A percentile compares a stretch with the other conserved stretches of the same genome.
These are phyloP conservation scores for Aspergillus eucalypticola DNA, from an alignment of 2,329 filamentous ascomycete genomes.

Conservation along the genomic window DNA sequence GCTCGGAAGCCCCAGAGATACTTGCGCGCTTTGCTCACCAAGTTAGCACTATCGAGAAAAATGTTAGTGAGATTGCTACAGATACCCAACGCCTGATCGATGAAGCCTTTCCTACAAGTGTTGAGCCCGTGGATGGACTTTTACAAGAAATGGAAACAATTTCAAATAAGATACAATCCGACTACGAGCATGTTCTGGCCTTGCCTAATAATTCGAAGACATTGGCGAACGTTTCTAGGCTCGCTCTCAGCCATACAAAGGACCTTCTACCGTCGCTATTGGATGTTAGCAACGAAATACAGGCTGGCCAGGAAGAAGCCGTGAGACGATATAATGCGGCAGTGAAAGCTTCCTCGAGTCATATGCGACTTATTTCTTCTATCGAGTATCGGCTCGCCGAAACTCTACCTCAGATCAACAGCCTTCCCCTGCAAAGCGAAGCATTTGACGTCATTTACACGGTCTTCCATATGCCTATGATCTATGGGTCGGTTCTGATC, in stretches of 20 bases:
- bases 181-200: slow-evolving; percentile 74
- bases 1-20: slow-evolving; percentile 61
- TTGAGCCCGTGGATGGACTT: slow-evolving; percentile 67
- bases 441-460: slow-evolving; percentile 78
- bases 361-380: slow-evolving; percentile 79
- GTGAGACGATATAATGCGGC: slow-evolving; percentile 68
- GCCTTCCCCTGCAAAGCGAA: slow-evolving; percentile 72
- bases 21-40: slow-evolving; percentile 62
- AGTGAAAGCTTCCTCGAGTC: slow-evolving; percentile 64
- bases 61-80: slow-evolving; percentile 60
- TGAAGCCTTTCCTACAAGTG: slow-evolving; percentile 52
- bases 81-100: slow-evolving; percentile 49
- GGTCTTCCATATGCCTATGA: slow-evolving; percentile 78
- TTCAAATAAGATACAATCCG: slow-evolving; percentile 80
- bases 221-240: slow-evolving; percentile 62
- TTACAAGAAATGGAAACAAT: slow-evolving; percentile 84
- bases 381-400: slow-evolving; percentile 74
- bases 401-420: slow-evolving; percentile 70
- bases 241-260: slow-evolving; percentile 63
- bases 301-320: slow-evolving; percentile 49
- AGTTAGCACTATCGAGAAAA: slow-evolving; percentile 62
- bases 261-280: slow-evolving; percentile 63
- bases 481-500: slow-evolving; percentile 85
- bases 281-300: slow-evolving; percentile 58
- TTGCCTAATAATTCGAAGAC: slow-evolving; percentile 68